Evolutionary conservation across 73 alveolate genomes (phyloP), one percentile per base, ranked within the genome.

Genomic region (Paramecium primaurelia): DNA sequence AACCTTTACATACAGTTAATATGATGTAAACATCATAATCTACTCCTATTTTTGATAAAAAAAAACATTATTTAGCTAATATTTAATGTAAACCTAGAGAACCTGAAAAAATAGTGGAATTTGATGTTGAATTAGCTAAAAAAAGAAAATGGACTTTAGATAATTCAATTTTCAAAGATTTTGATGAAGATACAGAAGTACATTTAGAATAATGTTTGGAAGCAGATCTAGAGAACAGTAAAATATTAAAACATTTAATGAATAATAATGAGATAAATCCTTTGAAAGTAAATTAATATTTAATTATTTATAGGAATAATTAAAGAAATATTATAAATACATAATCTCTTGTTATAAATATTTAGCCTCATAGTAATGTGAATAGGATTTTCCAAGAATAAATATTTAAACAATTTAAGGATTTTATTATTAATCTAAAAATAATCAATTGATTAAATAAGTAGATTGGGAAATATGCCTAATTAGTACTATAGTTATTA

Each of bases 201-300:
- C 80, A 71, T 51, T 54, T 92, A 20, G 93, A 77, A 60, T 59
- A 95, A 26, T 95, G 99, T 92, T 96, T 96, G 59, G 98, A 96
- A 40, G 94, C 92, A 60, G 99, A 96, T 80, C 89, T 96, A 95
- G 92, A 94, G 42, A 69, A 93, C 45, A 84, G 96, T 26, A 93
- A 95, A 64, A 71, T 95, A 18, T 89, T 94, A 14, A 86, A 86
- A 4, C 60, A 95, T 25, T 38, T 95, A 3, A 90, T 85, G 16
- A 20, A 25, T n/a, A 93, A 77, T 37, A 64, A 85, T 30, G 97
- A 93, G 16, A 18, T 80, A 25, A 68, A 42, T 11, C 47, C 34
- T 26, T 37, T 96, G 2, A 64, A 64, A 64, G 84, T 64, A 64
- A 64, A 32, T 40, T 54, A 54, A 3, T 30, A 32, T 64, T 64